phyloP scores from a whole-genome alignment of 2,329 filamentous ascomycete species.

The Pseudogymnoascus sp. region DNA sequence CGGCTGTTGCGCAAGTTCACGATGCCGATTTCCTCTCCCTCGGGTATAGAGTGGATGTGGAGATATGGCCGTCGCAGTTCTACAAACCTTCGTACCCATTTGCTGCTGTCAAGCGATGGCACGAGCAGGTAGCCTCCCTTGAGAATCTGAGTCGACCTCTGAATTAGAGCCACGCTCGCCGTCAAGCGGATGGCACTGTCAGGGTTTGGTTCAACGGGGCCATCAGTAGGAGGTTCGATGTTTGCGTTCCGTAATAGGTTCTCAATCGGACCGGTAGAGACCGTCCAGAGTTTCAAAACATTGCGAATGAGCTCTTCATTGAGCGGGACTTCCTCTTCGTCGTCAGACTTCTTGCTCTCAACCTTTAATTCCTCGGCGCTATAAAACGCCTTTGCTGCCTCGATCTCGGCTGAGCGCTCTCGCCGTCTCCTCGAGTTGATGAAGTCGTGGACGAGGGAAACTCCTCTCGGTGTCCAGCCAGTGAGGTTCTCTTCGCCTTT shows the following conservation, averaged over 20 bases:
- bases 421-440: slow-evolving; percentile 68
- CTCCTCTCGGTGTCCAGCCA: slow-evolving; percentile 80
- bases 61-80: slow-evolving; percentile 88
- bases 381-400: slow-evolving; percentile 62
- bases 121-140: slow-evolving; percentile 85
- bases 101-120: slow-evolving; percentile 70
- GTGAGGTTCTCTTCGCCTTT: slow-evolving; percentile 86
- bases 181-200: slow-evolving; percentile 9
- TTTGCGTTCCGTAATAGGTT: slow-evolving; percentile 53
- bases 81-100: slow-evolving; percentile 88
- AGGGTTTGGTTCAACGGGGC: slow-evolving; percentile 31
- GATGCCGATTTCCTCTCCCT: slow-evolving; percentile 83
- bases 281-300: slow-evolving; percentile 28
- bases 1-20: slow-evolving; percentile 83
- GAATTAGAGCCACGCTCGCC: slow-evolving; percentile 50
- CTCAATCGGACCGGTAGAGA: slow-evolving; percentile 26
- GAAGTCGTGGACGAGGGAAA: slow-evolving; percentile 85
- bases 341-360: neutral
- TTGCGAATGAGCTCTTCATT: slow-evolving; percentile 36
- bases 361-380: slow-evolving; percentile 31
- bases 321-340: slow-evolving; percentile 12
- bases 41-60: slow-evolving; percentile 75
- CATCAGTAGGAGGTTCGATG: slow-evolving; percentile 62
- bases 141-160: slow-evolving; percentile 72
- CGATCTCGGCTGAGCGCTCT: slow-evolving; percentile 69